Evolutionary conservation across 495 filamentous ascomycete species (phyloP), one percentile per base, ranked within the genome.

Genomic region (Neurospora tetraspora): DNA sequence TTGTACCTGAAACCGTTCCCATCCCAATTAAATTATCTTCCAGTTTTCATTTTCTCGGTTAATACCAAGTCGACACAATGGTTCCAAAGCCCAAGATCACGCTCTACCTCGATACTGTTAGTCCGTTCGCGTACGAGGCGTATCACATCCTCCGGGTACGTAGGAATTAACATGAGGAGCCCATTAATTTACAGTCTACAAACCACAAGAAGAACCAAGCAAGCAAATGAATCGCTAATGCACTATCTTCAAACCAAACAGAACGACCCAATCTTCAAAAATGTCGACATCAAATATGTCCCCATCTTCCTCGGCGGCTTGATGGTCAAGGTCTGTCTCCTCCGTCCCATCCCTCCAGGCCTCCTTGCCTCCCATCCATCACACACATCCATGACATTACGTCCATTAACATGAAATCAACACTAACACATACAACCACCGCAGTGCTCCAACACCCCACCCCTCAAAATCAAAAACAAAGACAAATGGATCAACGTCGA

Each of bases 401-500:
- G 14, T 65, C 39, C 10, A 47, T 69, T 72, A 39, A 75, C 40
- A 10, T 20, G n/a, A 71, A 4, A 12, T 65, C 36, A 37, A 31
- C 70, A 34, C 27, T 5, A 7, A 14, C 6, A 8, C 27, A 27
- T 27, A 27, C 27, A 27, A 27, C 27, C 27, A 39, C 20, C 8
- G 7, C 42, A 81, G 77, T 90, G 87, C 77, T 85, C 84, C 36
- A 93, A 91, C 74, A 88, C 78, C 7, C 77, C 90, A 3, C 91
- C 91, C 1, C 82, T 93, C 40, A 79, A 85, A 20, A 88, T 93
- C 81, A 92, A 91, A 78, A 89, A 94, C 81, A 93, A 94, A 78
- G 88, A 87, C 76, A 82, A 83, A 74, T 94, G 88, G 86, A 88
- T 91, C 71, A 76, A 81, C 71, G 45, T 69, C 10, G 89, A 93